These are phyloP conservation scores for Fusarium coicis DNA, from an alignment of 2,329 filamentous ascomycete species.

Conservation along the genomic window DNA sequence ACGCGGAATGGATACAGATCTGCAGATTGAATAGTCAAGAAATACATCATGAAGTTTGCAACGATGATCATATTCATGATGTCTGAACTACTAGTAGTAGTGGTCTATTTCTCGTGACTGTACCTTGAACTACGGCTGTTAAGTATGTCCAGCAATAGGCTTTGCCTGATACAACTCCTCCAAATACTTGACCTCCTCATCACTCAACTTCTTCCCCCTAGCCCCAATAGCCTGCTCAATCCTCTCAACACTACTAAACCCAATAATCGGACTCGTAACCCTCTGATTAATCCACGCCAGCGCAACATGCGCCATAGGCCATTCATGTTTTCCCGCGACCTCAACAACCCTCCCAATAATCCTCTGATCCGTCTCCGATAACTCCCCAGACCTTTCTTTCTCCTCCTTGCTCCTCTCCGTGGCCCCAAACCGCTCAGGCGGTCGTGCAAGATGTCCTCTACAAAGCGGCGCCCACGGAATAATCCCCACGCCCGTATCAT, in stretches of 20 bases:
- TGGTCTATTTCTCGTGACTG: rapidly evolving
- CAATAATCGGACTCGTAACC: slow-evolving; percentile 27
- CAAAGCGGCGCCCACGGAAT: slow-evolving; percentile 39
- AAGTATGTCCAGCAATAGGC: slow-evolving; percentile 15
- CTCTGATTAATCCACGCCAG: slow-evolving; percentile 30
- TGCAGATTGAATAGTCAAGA: not conserved
- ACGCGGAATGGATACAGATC: not conserved
- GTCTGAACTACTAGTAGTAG: too few relatives aligned
- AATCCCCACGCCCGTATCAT: slow-evolving; percentile 43
- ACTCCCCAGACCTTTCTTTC: slow-evolving; percentile 17
- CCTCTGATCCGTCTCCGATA: slow-evolving; percentile 16
- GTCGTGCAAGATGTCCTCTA: slow-evolving; percentile 27
- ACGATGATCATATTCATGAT: rapidly evolving
- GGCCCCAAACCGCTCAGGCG: slow-evolving; percentile 6
- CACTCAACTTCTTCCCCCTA: slow-evolving; percentile 8
- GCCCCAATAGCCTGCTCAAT: slow-evolving; percentile 31
- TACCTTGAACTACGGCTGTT: rapidly evolving
- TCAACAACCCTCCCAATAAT: slow-evolving; percentile 25
- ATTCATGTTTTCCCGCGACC: slow-evolving; percentile 5
- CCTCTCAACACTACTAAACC: slow-evolving; percentile 30
- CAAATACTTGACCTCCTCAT: slow-evolving; percentile 19
- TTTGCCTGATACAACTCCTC: slow-evolving; percentile 34
- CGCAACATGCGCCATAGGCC: slow-evolving; percentile 33
- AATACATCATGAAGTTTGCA: not conserved
- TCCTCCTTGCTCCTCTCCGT: slow-evolving; percentile 29